Evolutionary conservation across 352 stramenopile species (phyloP).

Genomic region (Pythium dissotocum): DNA sequence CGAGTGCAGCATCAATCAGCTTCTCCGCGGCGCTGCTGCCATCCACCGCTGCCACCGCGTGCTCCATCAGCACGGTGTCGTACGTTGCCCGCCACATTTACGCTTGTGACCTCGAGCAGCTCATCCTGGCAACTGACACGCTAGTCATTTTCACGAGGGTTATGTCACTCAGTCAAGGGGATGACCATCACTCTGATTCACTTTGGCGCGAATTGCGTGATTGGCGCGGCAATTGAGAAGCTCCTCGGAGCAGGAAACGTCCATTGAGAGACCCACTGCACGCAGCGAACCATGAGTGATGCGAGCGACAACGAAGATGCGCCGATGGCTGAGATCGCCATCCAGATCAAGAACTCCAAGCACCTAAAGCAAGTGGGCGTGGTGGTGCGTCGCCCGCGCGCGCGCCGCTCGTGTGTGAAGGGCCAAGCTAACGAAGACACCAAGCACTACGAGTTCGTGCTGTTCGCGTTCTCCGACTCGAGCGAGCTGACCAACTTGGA

Average conservation of each 20-base stretch:
- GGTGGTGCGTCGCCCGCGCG: conserved; percentile 64
- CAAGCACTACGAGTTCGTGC: conserved; percentile 81
- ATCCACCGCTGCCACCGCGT: conserved; percentile 1
- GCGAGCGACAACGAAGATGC: conserved; percentile 41
- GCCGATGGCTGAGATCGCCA: conserved; percentile 61
- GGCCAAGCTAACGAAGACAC: conserved; percentile 70
- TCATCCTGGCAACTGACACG: neutral
- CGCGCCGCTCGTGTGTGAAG: conserved; percentile 77
- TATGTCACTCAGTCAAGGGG: neutral
- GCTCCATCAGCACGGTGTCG: conserved; percentile 9
- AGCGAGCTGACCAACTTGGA: conserved; percentile 83
- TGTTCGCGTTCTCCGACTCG: conserved; percentile 83
- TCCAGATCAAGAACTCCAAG: conserved; percentile 83
- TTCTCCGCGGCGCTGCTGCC: conserved; percentile 18
- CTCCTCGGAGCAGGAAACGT: neutral
- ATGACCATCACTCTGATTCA: conserved; percentile 12
- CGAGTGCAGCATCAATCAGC: conserved; percentile 9
- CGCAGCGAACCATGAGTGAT: conserved; percentile 35
- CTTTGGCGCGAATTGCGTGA: conserved; percentile 7
- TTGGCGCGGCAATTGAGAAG: conserved; percentile 2
- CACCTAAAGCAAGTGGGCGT: conserved; percentile 83
- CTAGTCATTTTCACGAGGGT: conserved; percentile 19
- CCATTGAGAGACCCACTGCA: neutral
- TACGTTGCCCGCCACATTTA: conserved; percentile 32
- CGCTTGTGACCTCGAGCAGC: neutral